A percentile compares a stretch with the other conserved stretches of the same genome.
phyloP scores from a whole-genome alignment of 768 basidiomycete genomes.

The Tylopilus sp. region DNA sequence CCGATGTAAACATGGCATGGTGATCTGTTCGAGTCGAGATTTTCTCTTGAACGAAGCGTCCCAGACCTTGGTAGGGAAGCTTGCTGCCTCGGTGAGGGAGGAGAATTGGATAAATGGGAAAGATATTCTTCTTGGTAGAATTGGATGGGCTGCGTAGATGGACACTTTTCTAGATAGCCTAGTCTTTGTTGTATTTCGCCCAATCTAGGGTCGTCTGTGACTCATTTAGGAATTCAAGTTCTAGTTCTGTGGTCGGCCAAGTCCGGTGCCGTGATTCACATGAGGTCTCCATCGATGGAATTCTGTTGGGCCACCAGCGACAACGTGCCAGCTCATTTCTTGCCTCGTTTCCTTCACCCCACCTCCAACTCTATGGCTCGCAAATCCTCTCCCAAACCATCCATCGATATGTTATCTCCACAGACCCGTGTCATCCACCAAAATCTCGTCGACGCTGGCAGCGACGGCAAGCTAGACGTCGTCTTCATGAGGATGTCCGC shows the following conservation, averaged over 20 bases:
- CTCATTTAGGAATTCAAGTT: background rate
- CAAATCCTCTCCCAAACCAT: background rate
- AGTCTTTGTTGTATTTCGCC: background rate
- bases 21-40: conserved; percentile 53
- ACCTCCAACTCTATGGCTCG: background rate
- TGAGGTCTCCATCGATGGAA: conserved; percentile 1
- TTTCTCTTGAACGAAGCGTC: conserved; percentile 21
- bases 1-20: conserved; percentile 71
- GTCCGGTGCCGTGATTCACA: background rate
- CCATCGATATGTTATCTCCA: conserved; percentile 3
- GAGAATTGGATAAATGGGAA: conserved; percentile 16
- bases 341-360: conserved; percentile 1
- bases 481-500: conserved; percentile 15
- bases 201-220: too few relatives aligned
- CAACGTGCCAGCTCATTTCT: background rate
- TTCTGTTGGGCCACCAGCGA: background rate
- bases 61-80: conserved; percentile 23
- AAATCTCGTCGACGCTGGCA: conserved; percentile 25
- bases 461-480: conserved; percentile 20
- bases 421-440: conserved; percentile 23
- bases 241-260: background rate
- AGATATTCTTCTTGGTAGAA: conserved; percentile 4
- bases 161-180: background rate
- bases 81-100: conserved; percentile 13
- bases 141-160: background rate